Base-by-base conservation (phyloP, 78 protist species). In the Fonticula alba region DNA sequence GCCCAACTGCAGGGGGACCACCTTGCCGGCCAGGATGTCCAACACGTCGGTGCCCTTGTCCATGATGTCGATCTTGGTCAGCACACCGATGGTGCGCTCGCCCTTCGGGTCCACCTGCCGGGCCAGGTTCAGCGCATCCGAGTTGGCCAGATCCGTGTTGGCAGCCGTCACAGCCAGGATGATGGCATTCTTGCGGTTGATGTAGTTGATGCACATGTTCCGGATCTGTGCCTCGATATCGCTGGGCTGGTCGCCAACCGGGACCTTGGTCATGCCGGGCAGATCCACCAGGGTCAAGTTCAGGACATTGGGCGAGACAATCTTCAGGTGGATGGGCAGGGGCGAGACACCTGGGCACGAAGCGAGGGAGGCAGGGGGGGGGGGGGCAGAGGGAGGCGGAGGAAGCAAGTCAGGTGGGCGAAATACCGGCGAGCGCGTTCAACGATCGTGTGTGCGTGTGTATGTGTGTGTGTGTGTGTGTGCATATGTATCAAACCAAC, bases 131-230 rank as follows among this genome's bases (percentile, higher is more conserved):
- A 94, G 66, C 2, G 94, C 92, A 68, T 90, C 96, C 5, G 80
- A 64, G 61, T 75, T 94, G 35, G 94, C 96, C 14, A 90, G 32
- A 62, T 94, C 98, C 20, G 75, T 51, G 58, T 85, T 94, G 47
- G 96, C 98, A 0, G 96, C 68, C n/a, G 89, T 53, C 11, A 94
- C 91, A 2, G 93, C 94, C n/a, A 94, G 82, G 46, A 94, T 88
- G 64, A 90, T 75, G 46, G 86, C 47, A 66, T 85, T 84, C 43
- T 79, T 78, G 22, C 70, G 56, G 13, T 33, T 6, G 62, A 83
- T 85, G 79, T 63, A 88, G 36, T 65, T 19, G 22, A 81, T 31
- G 14, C 82, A 65, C 83, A 94, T 63, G 31, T 46, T 60, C 1
- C 78, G 68, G 37, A 91, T 81, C 33, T 73, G 78, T 37, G 13